Base-by-base conservation (phyloP, 192 early-diverging fungal genomes). In the Entophlyctis helioformis region DNA sequence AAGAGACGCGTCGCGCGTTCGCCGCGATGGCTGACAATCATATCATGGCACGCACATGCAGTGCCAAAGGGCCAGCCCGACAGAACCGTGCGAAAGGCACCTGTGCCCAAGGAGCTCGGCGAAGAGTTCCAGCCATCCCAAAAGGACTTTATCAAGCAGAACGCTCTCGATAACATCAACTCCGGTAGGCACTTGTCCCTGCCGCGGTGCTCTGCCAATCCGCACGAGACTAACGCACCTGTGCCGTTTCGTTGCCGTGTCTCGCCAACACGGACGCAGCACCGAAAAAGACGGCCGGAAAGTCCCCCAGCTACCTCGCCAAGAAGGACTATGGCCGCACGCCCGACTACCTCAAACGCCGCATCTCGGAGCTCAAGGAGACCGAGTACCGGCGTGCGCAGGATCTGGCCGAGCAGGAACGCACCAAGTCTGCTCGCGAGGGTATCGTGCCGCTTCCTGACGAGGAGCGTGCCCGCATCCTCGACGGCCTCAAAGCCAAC, bases 121-220 rank as follows among this genome's bases (percentile, higher is more conserved):
- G 23, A 36, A 11, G 28, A 60, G n/a, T 47, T 55, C 11, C 24
- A 42, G 16, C 49, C 54, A 16, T 44, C 67, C 12, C 46, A 47
- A 31, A 77, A 71, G 50, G 63, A 77, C 40, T 77, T 77, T 51
- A 63, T 77, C 48, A 54, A 48, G 19, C 50, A 36, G 15, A 77
- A 77, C 48, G 66, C 66, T 6, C 34, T 69, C 18, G 71, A 72
- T 23, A 78, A 68, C 40, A 71, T 74, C 64, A 70, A 74, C 43
- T 71, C 74, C 6, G 11, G 74, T 76, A 53, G 3, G 6, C 4
- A 31, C 4, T 31, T 11, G 6, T 11, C 7, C 23, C 34, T 9
- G 8, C 22, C 19, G 36, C 36, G 6, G n/a, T n/a, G n/a, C n/a
- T n/a, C n/a, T n/a, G n/a, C n/a, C n/a, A n/a, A n/a, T n/a, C n/a